Percentiles rank a stretch among this genome's conserved stretches.
Evolutionary conservation across 2,329 filamentous ascomycete species (phyloP).

Genomic region (Monilinia polystroma): DNA sequence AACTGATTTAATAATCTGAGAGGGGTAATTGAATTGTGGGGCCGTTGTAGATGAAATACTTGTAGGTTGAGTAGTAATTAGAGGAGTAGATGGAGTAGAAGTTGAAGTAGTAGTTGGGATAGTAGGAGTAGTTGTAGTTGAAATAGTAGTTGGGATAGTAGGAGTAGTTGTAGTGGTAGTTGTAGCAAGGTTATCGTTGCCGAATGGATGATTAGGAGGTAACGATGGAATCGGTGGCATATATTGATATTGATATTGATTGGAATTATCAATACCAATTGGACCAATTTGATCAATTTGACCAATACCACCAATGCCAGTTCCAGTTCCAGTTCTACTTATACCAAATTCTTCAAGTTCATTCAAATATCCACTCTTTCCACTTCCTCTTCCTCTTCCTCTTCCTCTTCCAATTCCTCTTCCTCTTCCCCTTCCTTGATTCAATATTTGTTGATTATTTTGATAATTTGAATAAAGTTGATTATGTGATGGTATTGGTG

Average conservation of each 20-base stretch:
- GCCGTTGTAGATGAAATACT: conserved; percentile 5
- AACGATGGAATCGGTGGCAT: conserved; percentile 38
- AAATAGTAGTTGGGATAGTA: too few species aligned
- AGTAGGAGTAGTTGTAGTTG: too few species aligned
- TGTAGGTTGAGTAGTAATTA: too few species aligned
- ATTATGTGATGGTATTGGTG: conserved; percentile 22
- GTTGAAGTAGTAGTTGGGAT: too few species aligned
- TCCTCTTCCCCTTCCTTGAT: too few species aligned
- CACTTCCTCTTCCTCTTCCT: too few species aligned
- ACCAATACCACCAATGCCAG: too few species aligned
- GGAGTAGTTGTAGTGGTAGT: too few species aligned
- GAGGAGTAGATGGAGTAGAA: background rate
- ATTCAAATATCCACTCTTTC: background rate
- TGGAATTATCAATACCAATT: too few species aligned
- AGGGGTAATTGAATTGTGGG: conserved; percentile 21
- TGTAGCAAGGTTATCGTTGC: too few species aligned
- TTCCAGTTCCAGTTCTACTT: background rate
- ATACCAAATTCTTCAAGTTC: conserved; percentile 27
- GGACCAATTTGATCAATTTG: too few species aligned
- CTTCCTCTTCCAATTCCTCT: too few species aligned
- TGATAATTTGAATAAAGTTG: conserved; percentile 32
- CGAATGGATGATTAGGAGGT: conserved; percentile 32
- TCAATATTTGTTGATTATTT: conserved; percentile 24
- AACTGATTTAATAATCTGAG: conserved; percentile 27
- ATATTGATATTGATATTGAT: conserved; percentile 23